Evolutionary conservation across 2,329 filamentous ascomycete genomes (phyloP).

Genomic region (Aschersonia sp.): DNA sequence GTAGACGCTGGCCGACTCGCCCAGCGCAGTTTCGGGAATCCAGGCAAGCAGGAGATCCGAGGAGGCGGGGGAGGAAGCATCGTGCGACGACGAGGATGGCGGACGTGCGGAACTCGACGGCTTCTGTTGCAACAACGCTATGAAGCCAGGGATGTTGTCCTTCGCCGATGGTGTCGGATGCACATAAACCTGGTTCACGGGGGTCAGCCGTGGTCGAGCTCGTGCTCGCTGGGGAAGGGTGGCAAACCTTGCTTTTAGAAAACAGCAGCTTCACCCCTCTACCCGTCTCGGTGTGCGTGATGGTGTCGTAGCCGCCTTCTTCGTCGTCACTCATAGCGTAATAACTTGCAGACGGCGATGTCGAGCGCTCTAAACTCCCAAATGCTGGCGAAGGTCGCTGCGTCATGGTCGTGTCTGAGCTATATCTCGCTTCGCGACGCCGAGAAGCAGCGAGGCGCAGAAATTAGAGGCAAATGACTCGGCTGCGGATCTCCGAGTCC

Average conservation of each 20-base stretch:
- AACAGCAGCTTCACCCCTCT: constrained; percentile 86
- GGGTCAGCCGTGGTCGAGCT: background rate
- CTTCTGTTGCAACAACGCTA: constrained; percentile 88
- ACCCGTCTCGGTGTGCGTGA: constrained; percentile 63
- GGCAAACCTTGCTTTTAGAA: constrained; percentile 81
- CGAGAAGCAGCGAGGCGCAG: too few species aligned
- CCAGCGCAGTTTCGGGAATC: constrained; percentile 80
- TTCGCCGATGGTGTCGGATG: constrained; percentile 86
- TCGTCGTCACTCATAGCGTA: constrained; percentile 86
- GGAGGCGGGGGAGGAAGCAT: constrained; percentile 32
- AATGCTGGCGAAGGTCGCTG: background rate
- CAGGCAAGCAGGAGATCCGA: constrained; percentile 79
- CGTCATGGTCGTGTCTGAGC: constrained; percentile 1
- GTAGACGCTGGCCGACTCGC: constrained; percentile 76
- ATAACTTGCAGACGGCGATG: constrained; percentile 8
- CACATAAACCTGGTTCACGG: constrained; percentile 61
- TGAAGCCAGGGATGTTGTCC: constrained; percentile 90
- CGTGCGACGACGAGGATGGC: constrained; percentile 12
- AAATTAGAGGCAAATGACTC: too few species aligned
- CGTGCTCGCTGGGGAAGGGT: background rate
- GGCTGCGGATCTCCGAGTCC: too few species aligned
- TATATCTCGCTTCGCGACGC: too few species aligned
- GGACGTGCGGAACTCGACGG: constrained; percentile 26
- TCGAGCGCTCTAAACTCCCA: constrained; percentile 1
- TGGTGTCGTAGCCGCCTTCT: constrained; percentile 87